Base-by-base conservation (phyloP, 805 yeast species). In the Candida germanica region DNA sequence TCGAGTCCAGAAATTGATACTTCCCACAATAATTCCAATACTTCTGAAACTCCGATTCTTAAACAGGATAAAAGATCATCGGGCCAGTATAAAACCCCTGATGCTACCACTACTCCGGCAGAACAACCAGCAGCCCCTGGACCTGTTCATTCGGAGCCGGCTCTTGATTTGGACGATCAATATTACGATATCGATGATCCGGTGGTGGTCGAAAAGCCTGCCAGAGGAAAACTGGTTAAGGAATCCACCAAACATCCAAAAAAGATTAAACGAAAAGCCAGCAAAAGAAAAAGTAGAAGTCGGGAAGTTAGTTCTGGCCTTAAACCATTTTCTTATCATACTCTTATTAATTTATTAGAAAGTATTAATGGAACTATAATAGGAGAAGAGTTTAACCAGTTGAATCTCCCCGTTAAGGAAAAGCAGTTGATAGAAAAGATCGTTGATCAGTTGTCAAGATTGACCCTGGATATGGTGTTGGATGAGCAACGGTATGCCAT, bases 401-500 rank as follows among this genome's bases (percentile, higher is more conserved):
- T 89, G 40, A 84, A 83, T 25, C 69, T 88, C 45, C 88, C 91
- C 7, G 61, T 72, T 0, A 82, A 81, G 40, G 96, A 88, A 51
- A 83, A 84, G 47, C 81, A 77, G 49, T 68, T 89, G 26, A 67
- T 91, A 28, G 97, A 91, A 52, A 80, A 87, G 58, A 78, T 91
- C 32, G 84, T 91, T 3, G 95, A 88, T 51, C 80, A 94, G 2
- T 66, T 91, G 31, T 81, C 93, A 26, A 72, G 93, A 49, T 71
- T 93, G 40, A 87, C 95, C 3, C 87, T 89, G 35, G 96, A 88
- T 53, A 87, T 93, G 86, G 83, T 88, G 36, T 56, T 86, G 38
- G 96, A 91, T 56, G 87, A 87, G 19, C 77, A 76, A 19, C 77
- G 93, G 50, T 81, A 83, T 39, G 80, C 79, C 11, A 87, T 87